Percentiles rank a stretch among this genome's conserved stretches.
phyloP scores from a whole-genome alignment of 1,139 yeast species.

The Kodamaea ohmeri region DNA sequence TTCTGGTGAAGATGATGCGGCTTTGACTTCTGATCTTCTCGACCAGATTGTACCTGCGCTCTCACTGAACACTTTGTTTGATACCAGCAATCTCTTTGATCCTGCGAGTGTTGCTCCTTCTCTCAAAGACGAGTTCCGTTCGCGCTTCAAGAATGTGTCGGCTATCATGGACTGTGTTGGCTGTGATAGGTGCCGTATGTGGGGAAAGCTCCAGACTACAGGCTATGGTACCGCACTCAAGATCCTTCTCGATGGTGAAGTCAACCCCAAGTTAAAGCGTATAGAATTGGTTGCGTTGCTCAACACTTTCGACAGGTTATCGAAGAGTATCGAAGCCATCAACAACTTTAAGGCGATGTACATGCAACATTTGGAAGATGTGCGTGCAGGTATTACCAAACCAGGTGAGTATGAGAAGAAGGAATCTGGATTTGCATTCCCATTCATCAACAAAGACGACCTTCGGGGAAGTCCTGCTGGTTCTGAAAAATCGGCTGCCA shows the following conservation, averaged over 20 bases:
- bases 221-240: conserved; percentile 97
- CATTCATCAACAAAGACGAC: conserved; percentile 22
- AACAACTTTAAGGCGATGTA: conserved; percentile 65
- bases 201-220: conserved; percentile 97
- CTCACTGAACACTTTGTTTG: conserved; percentile 39
- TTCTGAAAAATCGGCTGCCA: too few species aligned
- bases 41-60: conserved; percentile 30
- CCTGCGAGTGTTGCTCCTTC: conserved; percentile 54
- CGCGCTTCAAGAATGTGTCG: conserved; percentile 83
- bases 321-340: conserved; percentile 78
- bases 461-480: background rate
- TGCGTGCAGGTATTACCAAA: conserved; percentile 37
- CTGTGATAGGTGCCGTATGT: conserved; percentile 93
- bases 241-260: conserved; percentile 72
- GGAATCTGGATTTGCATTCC: conserved; percentile 42
- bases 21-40: conserved; percentile 30
- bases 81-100: conserved; percentile 48
- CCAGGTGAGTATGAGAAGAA: conserved; percentile 43
- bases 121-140: conserved; percentile 76
- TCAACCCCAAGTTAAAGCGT: conserved; percentile 57
- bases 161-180: conserved; percentile 98
- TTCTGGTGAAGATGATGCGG: conserved; percentile 32
- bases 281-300: conserved; percentile 86
- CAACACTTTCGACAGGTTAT: conserved; percentile 88
- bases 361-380: conserved; percentile 41